A percentile compares a stretch with the other conserved stretches of the same genome.
Evolutionary conservation across 805 yeast species (phyloP).

Genomic region (Millerozyma miso): DNA sequence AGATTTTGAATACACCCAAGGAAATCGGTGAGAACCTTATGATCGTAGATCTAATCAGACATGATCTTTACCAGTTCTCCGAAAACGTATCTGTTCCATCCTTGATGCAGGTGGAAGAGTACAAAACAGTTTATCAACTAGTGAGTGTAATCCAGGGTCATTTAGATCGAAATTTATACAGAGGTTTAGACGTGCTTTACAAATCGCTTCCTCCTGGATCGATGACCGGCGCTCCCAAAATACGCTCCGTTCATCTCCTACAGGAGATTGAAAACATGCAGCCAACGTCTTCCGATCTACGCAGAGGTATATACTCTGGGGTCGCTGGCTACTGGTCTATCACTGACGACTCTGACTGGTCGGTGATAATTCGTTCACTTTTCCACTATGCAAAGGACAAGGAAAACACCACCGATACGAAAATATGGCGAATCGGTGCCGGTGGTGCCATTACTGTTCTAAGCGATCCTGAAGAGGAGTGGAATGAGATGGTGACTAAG

Average conservation of each 20-base stretch:
- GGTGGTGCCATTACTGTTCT: constrained; percentile 97
- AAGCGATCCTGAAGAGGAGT: constrained; percentile 78
- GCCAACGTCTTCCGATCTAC: constrained; percentile 29
- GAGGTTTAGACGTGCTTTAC: constrained; percentile 75
- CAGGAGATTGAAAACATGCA: constrained; percentile 52
- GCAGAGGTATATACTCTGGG: constrained; percentile 89
- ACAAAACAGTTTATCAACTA: constrained; percentile 82
- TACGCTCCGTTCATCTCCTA: constrained; percentile 80
- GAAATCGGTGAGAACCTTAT: constrained; percentile 94
- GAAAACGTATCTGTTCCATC: constrained; percentile 65
- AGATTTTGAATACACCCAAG: constrained; percentile 73
- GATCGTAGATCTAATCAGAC: constrained; percentile 95
- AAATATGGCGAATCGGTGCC: constrained; percentile 85
- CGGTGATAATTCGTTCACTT: constrained; percentile 85
- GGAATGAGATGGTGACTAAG: constrained; percentile 87
- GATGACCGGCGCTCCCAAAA: constrained; percentile 99
- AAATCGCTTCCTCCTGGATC: constrained; percentile 95
- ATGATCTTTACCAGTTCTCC: constrained; percentile 73
- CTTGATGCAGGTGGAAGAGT: constrained; percentile 90
- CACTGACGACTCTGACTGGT: constrained; percentile 89
- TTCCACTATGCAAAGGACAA: constrained; percentile 57
- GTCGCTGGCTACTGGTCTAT: constrained; percentile 94
- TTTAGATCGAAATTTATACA: constrained; percentile 33
- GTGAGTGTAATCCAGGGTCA: constrained; percentile 84
- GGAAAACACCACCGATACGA: constrained; percentile 16